Conservation (phyloP, 495 filamentous ascomycete species). For the Xylaria bambusicola region DNA sequence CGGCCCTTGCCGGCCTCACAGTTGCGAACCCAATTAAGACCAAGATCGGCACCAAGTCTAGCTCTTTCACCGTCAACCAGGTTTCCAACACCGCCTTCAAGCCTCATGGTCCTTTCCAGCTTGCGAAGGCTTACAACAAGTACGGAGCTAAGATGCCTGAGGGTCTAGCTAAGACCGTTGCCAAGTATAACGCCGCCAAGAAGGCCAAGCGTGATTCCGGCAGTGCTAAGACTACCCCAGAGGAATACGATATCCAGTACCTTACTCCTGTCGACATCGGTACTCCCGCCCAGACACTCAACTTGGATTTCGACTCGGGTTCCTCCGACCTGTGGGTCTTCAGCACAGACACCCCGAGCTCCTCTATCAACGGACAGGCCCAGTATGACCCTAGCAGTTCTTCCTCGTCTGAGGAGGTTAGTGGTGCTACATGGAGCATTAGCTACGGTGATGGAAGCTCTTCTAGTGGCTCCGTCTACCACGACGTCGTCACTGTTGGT, state of each 20-base stretch:
- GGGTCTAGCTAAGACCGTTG: constrained; percentile 36
- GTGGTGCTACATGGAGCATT: constrained; percentile 63
- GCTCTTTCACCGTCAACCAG: constrained; percentile 32
- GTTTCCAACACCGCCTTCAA: constrained; percentile 41
- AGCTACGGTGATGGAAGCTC: constrained; percentile 68
- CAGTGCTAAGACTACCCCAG: constrained; percentile 55
- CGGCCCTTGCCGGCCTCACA: constrained; percentile 27
- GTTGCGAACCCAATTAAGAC: constrained; percentile 24
- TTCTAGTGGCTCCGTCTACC: constrained; percentile 67
- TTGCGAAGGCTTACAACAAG: constrained; percentile 61
- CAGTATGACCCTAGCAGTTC: constrained; percentile 54
- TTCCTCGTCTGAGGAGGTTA: constrained; percentile 47
- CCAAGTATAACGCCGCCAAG: constrained; percentile 27
- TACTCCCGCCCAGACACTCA: constrained; percentile 51
- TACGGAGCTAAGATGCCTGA: constrained; percentile 48
- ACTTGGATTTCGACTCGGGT: constrained; percentile 72
- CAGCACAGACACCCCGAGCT: constrained; percentile 38
- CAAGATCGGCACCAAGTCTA: constrained; percentile 30
- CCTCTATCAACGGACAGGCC: constrained; percentile 52
- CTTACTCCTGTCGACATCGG: constrained; percentile 66
- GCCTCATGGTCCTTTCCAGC: constrained; percentile 53
- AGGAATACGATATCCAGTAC: constrained; percentile 61
- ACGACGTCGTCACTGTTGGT: constrained; percentile 68
- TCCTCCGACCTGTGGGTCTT: constrained; percentile 66
- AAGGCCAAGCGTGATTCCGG: constrained; percentile 54